These are phyloP conservation scores for Yamadazyma jaroonii DNA, from an alignment of 1,139 yeast genomes.

Conservation along the genomic window DNA sequence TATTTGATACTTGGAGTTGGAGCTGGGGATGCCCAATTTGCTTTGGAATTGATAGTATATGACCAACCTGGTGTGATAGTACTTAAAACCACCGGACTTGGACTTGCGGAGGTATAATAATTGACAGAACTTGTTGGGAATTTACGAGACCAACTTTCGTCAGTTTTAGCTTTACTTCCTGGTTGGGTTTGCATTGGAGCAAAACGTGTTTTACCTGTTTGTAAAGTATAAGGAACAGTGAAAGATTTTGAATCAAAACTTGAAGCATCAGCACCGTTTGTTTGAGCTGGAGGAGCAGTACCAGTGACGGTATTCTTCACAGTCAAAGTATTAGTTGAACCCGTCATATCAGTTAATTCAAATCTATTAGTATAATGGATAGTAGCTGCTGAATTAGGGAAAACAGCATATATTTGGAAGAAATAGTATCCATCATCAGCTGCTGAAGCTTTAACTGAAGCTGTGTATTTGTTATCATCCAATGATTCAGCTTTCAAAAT, in stretches of 20 bases:
- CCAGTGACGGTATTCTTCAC: slow-evolving; percentile 27
- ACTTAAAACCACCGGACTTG: slow-evolving; percentile 48
- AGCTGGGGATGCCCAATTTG: slow-evolving; percentile 68
- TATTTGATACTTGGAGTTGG: slow-evolving; percentile 57
- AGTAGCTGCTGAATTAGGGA: slow-evolving; percentile 47
- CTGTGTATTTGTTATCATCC: slow-evolving; percentile 26
- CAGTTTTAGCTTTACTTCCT: slow-evolving; percentile 57
- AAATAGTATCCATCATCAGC: slow-evolving; percentile 67
- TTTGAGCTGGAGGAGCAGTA: slow-evolving; percentile 26
- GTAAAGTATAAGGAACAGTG: slow-evolving; percentile 61
- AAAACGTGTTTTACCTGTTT: slow-evolving; percentile 70
- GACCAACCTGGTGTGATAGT: slow-evolving; percentile 85
- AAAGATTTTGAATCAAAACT: slow-evolving; percentile 32
- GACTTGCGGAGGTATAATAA: slow-evolving; percentile 45
- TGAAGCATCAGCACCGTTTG: slow-evolving; percentile 26
- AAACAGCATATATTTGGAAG: slow-evolving; percentile 58
- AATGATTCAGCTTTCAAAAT: slow-evolving; percentile 23
- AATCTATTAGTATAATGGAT: slow-evolving; percentile 74
- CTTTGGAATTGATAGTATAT: slow-evolving; percentile 60
- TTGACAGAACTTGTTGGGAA: slow-evolving; percentile 69
- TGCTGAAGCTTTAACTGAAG: slow-evolving; percentile 36
- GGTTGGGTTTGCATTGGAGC: slow-evolving; percentile 94
- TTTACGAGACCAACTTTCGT: slow-evolving; percentile 58
- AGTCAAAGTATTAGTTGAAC: slow-evolving; percentile 37
- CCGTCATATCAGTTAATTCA: slow-evolving; percentile 66